Conservation (phyloP, 441 rosid species). For the Aquilaria agallochum region DNA sequence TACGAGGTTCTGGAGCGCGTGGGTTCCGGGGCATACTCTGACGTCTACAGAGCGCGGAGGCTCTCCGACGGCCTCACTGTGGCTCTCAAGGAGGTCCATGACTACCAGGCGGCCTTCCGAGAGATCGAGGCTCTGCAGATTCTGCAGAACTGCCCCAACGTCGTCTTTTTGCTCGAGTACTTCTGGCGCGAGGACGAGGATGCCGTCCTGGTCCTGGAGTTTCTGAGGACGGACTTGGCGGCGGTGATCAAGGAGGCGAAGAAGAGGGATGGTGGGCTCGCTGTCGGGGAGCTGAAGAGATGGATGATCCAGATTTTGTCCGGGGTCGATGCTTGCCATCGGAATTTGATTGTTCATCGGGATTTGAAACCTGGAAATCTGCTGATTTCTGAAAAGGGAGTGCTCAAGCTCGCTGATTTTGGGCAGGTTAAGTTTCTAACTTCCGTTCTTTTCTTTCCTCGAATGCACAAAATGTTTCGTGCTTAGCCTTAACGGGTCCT, state of each 20-base stretch:
- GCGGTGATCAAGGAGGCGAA: constrained; percentile 57
- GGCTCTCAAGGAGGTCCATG: constrained; percentile 98
- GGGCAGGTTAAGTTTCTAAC: constrained; percentile 60
- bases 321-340: constrained; percentile 76
- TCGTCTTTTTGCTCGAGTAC: constrained; percentile 78
- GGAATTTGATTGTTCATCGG: constrained; percentile 79
- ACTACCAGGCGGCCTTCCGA: constrained; percentile 88
- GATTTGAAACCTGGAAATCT: constrained; percentile 92
- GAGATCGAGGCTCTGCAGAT: constrained; percentile 85
- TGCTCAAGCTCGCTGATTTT: constrained; percentile 88
- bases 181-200: constrained; percentile 96
- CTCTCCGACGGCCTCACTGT: constrained; percentile 65
- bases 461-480: too few relatives aligned
- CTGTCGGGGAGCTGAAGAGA: constrained; percentile 65
- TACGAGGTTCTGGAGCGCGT: constrained; percentile 84
- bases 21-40: constrained; percentile 95
- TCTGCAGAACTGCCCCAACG: constrained; percentile 69
- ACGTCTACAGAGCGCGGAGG: constrained; percentile 84
- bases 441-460: background rate
- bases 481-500: too few relatives aligned
- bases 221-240: constrained; percentile 64
- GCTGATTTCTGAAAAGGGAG: constrained; percentile 68
- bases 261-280: constrained; percentile 32
- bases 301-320: constrained; percentile 92
- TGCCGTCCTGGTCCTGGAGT: constrained; percentile 88